Conservation (phyloP, 2,329 filamentous ascomycete genomes). For the Furcasterigmium furcatum region DNA sequence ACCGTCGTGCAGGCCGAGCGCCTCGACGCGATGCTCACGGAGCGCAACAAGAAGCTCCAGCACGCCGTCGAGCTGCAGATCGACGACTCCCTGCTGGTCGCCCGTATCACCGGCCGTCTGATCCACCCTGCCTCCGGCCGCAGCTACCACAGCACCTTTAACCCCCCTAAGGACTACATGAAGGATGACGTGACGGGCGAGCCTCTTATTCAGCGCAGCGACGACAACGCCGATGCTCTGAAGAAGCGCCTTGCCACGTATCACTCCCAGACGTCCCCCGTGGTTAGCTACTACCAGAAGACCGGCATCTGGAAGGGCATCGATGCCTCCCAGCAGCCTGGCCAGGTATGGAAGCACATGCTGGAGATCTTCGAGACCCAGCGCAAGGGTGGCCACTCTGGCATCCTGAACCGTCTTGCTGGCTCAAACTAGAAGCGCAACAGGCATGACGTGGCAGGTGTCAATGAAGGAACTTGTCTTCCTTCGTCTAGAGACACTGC, state of each 20-base stretch:
- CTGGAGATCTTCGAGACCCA: constrained; percentile 70
- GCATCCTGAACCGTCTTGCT: constrained; percentile 20
- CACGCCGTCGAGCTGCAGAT: constrained; percentile 97
- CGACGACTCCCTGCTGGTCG: constrained; percentile 88
- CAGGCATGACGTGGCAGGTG: not conserved
- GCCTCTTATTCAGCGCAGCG: constrained; percentile 90
- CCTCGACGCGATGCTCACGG: constrained; percentile 85
- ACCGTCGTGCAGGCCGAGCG: constrained; percentile 94
- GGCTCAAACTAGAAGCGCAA: not conserved
- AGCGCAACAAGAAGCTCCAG: constrained; percentile 79
- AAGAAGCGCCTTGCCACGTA: constrained; percentile 94
- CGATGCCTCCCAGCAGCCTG: constrained; percentile 93
- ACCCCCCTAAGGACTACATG: constrained; percentile 92
- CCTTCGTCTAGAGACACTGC: not conserved
- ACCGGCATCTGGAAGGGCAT: constrained; percentile 95
- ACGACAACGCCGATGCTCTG: constrained; percentile 94
- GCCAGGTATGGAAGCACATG: constrained; percentile 92
- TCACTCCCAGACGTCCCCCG: constrained; percentile 88
- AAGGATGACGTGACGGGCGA: constrained; percentile 96
- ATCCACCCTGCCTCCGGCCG: constrained; percentile 95
- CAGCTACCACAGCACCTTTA: constrained; percentile 98
- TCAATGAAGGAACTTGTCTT: not conserved
- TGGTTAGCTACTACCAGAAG: constrained; percentile 95
- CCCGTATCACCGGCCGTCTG: constrained; percentile 93
- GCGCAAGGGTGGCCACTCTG: constrained; percentile 20